Conservation (phyloP, 108 stramenopile species). For the Pseudonitzschia delicatissima region DNA sequence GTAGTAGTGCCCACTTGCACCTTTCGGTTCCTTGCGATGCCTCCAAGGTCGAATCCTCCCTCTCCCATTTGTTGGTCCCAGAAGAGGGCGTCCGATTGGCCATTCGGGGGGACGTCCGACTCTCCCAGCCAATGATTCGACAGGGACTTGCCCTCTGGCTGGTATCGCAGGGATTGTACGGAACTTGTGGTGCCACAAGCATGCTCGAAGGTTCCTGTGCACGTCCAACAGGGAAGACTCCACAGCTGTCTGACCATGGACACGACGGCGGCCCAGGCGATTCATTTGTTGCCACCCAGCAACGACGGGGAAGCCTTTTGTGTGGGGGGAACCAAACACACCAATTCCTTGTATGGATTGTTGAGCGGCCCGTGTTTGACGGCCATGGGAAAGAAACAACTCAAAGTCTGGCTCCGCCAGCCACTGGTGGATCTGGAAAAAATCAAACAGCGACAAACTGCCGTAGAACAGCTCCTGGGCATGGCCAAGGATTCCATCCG, state of each 20-base stretch:
- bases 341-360: constrained; percentile 68
- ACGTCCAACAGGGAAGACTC: constrained; percentile 42
- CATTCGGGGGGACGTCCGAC: constrained; percentile 32
- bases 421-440: constrained; percentile 57
- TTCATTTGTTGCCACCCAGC: constrained; percentile 74
- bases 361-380: constrained; percentile 65
- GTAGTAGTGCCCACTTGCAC: constrained; percentile 20
- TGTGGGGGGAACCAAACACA: constrained; percentile 50
- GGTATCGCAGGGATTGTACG: constrained; percentile 28
- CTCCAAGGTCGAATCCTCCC: constrained; percentile 10
- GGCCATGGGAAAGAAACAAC: constrained; percentile 58
- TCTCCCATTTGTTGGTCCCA: constrained; percentile 16
- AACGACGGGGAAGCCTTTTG: constrained; percentile 49
- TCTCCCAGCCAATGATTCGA: constrained; percentile 16
- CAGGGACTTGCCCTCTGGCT: constrained; percentile 38
- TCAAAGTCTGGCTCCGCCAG: constrained; percentile 80
- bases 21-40: constrained; percentile 15
- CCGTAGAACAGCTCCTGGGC: constrained; percentile 60
- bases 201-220: constrained; percentile 12
- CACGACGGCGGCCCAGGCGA: constrained; percentile 68
- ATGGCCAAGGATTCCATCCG: constrained; percentile 64
- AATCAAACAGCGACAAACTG: constrained; percentile 66
- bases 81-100: constrained; percentile 19
- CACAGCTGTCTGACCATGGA: constrained; percentile 59
- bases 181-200: background rate